Percentiles rank a stretch among this genome's conserved stretches.
phyloP scores from a whole-genome alignment of 1,284 basidiomycete genomes.

The Cutaneotrichosporon curvatum region DNA sequence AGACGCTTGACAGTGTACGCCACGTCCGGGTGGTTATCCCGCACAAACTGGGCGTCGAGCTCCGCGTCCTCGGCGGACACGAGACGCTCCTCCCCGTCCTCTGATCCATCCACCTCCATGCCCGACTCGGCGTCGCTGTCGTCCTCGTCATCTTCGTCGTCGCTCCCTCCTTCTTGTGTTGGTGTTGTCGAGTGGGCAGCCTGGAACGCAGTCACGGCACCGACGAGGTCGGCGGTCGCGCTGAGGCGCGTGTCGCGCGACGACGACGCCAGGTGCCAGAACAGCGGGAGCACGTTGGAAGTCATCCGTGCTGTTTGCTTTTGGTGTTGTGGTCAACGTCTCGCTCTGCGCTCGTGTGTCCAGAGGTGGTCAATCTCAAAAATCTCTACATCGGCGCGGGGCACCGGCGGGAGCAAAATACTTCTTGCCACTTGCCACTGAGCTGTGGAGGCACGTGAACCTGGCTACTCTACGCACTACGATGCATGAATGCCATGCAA shows the following conservation, averaged over 20 bases:
- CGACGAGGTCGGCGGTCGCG: constrained; percentile 77
- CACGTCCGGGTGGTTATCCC: constrained; percentile 74
- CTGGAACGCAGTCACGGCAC: constrained; percentile 75
- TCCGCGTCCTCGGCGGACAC: constrained; percentile 34
- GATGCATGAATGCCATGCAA: too few relatives aligned
- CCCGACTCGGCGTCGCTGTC: constrained; percentile 51
- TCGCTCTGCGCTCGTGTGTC: too few relatives aligned
- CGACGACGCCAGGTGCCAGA: constrained; percentile 87
- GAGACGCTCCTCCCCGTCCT: constrained; percentile 44
- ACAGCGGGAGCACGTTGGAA: constrained; percentile 63
- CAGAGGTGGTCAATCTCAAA: neutral
- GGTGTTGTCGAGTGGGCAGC: constrained; percentile 32
- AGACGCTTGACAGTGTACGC: constrained; percentile 79
- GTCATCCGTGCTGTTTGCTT: constrained; percentile 16
- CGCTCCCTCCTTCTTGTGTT: constrained; percentile 6
- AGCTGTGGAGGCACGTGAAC: neutral
- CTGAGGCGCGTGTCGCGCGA: constrained; percentile 71
- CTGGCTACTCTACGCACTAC: neutral
- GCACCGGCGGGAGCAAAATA: neutral
- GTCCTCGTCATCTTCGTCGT: constrained; percentile 46
- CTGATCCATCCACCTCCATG: constrained; percentile 43
- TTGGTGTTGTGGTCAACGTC: constrained; percentile 1
- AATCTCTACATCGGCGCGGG: neutral
- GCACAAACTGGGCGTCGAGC: constrained; percentile 48
- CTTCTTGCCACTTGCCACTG: too few relatives aligned